Conservation (phyloP, 2,329 filamentous ascomycete species). For the Colletotrichum brevisporum region DNA sequence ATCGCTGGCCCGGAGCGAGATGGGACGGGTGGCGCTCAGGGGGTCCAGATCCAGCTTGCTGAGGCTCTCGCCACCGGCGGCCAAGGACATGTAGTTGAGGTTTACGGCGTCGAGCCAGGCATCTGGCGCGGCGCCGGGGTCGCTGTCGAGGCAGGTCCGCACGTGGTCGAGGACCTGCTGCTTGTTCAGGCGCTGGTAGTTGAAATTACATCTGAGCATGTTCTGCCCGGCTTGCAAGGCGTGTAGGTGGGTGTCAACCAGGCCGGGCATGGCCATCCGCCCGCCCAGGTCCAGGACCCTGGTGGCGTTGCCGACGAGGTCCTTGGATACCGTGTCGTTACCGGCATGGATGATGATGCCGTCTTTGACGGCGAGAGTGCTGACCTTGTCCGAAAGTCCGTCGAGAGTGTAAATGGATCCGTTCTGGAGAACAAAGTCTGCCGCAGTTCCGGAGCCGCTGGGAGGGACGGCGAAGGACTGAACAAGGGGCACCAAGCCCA, state of each 20-base stretch:
- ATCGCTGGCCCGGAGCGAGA: constrained; percentile 17
- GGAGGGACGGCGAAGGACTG: no score
- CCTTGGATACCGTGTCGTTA: constrained; percentile 37
- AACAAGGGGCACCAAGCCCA: no score
- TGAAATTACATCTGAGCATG: constrained; percentile 47
- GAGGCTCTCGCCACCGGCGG: constrained; percentile 17
- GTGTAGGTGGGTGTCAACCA: constrained; percentile 48
- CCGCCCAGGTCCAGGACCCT: constrained; percentile 46
- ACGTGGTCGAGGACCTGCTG: constrained; percentile 41
- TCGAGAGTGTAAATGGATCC: constrained; percentile 47
- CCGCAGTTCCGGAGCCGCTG: constrained; percentile 1
- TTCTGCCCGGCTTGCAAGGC: constrained; percentile 44
- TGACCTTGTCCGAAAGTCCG: constrained; percentile 29
- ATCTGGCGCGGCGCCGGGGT: constrained; percentile 18
- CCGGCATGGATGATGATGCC: constrained; percentile 45
- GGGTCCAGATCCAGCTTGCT: constrained; percentile 29
- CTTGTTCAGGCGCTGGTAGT: constrained; percentile 45
- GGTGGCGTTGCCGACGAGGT: constrained; percentile 44
- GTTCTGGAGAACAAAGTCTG: constrained; percentile 46
- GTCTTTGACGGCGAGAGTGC: constrained; percentile 43
- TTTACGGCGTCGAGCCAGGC: constrained; percentile 48
- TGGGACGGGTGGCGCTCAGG: constrained; percentile 10
- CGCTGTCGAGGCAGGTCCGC: constrained; percentile 9
- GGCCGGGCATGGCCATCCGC: constrained; percentile 48
- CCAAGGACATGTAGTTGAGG: constrained; percentile 21